Percentiles rank a stretch among this genome's conserved stretches.
Conservation (phyloP, 371 early-diverging fungal species). For the Entomophthora muscae region DNA sequence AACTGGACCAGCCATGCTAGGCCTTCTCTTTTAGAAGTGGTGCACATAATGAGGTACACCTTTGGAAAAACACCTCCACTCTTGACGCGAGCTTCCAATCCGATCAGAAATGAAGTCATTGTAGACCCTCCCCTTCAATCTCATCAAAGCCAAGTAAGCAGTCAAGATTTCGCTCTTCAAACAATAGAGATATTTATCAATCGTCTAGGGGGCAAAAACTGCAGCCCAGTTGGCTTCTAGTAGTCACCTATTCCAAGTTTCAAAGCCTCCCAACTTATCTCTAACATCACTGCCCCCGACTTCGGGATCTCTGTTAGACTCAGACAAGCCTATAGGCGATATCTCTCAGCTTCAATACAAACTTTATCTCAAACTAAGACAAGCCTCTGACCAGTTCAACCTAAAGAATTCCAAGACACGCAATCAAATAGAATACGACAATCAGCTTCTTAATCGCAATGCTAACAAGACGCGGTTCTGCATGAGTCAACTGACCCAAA, state of each 20-base stretch:
- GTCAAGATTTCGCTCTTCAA: too few species aligned
- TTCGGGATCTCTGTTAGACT: neutral
- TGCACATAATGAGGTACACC: neutral
- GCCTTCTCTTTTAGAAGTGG: neutral
- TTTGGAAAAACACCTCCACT: neutral
- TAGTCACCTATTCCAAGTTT: neutral
- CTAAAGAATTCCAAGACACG: neutral
- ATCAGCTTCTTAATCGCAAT: neutral
- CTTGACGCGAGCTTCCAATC: neutral
- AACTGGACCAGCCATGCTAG: neutral
- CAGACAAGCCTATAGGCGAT: conserved; percentile 3
- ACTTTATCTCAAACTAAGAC: neutral
- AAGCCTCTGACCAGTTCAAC: neutral
- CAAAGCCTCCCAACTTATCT: neutral
- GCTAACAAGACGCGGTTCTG: neutral
- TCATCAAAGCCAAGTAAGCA: neutral
- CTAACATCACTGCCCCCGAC: neutral
- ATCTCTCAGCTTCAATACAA: neutral
- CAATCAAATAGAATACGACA: neutral
- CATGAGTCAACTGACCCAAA: neutral
- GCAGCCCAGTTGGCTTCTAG: neutral
- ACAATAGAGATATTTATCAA: too few species aligned
- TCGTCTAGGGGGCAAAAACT: neutral
- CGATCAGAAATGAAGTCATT: too few species aligned
- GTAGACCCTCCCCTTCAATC: neutral